A percentile compares a stretch with the other conserved stretches of the same genome.
Evolutionary conservation across 2,329 filamentous ascomycete species (phyloP).

Genomic region (Cryphonectria carpinicola): DNA sequence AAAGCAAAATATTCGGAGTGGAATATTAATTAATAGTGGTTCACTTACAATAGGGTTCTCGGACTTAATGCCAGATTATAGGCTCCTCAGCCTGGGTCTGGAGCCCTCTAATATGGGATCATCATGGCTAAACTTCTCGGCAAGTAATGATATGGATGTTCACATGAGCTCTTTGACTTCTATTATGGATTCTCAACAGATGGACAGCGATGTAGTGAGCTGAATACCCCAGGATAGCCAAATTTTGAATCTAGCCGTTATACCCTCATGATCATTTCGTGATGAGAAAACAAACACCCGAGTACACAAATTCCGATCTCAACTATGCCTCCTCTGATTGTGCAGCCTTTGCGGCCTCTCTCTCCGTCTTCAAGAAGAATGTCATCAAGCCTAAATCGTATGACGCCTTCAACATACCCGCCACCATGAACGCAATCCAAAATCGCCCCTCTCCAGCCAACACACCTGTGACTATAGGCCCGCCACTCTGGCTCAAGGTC

Average conservation of each 20-base stretch:
- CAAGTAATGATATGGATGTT: neutral
- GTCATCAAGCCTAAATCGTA: constrained; percentile 55
- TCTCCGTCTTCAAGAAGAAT: constrained; percentile 23
- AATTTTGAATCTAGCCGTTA: neutral
- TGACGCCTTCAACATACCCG: constrained; percentile 62
- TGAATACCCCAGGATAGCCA: too few species aligned
- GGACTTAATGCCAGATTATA: constrained; percentile 9
- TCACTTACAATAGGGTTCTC: neutral
- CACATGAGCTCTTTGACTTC: neutral
- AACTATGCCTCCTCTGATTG: neutral
- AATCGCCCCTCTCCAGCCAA: constrained; percentile 60
- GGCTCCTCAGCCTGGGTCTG: neutral
- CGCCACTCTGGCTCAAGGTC: constrained; percentile 64
- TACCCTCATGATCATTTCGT: neutral
- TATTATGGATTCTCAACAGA: too few species aligned
- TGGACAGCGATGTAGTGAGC: neutral
- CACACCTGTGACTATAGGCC: constrained; percentile 67
- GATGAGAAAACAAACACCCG: too few species aligned
- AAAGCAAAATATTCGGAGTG: neutral
- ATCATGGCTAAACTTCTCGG: neutral
- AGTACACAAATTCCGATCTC: neutral
- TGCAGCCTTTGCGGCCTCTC: constrained; percentile 3
- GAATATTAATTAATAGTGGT: neutral
- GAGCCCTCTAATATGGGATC: neutral
- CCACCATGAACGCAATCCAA: constrained; percentile 66